Percentiles rank a stretch among this genome's conserved stretches.
Evolutionary conservation across 345 rosid species (phyloP).

Genomic region (Populus pruinosa): DNA sequence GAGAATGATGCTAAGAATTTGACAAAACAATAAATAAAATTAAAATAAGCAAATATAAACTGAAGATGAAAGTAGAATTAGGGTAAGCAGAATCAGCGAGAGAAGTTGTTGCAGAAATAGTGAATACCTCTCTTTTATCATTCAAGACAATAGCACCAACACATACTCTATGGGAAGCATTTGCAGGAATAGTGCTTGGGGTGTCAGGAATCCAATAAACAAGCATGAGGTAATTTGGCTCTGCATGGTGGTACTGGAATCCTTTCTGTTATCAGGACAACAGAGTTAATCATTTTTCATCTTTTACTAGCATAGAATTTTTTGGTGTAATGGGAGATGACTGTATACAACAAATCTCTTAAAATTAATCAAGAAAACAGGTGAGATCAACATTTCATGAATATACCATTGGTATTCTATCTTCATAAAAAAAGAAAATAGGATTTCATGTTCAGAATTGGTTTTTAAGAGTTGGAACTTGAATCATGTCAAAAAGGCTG

Average conservation of each 20-base stretch:
- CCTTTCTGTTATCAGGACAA: slow-evolving; percentile 50
- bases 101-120: neutral
- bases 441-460: neutral
- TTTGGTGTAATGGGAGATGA: neutral
- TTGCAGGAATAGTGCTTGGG: slow-evolving; percentile 59
- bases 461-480: neutral
- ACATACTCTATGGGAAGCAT: slow-evolving; percentile 70
- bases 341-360: neutral
- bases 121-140: slow-evolving; percentile 61
- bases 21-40: neutral
- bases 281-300: neutral
- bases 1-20: too few species aligned
- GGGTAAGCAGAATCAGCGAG: neutral
- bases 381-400: neutral
- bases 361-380: neutral
- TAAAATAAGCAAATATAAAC: neutral
- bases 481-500: neutral
- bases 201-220: slow-evolving; percentile 73
- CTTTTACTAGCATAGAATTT: neutral
- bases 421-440: neutral
- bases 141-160: slow-evolving; percentile 76
- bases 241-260: slow-evolving; percentile 76
- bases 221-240: slow-evolving; percentile 77
- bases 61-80: neutral
- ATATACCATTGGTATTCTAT: neutral